These are phyloP conservation scores for Neoboletus brunneissimus DNA, from an alignment of 768 basidiomycete genomes.

Conservation along the genomic window DNA sequence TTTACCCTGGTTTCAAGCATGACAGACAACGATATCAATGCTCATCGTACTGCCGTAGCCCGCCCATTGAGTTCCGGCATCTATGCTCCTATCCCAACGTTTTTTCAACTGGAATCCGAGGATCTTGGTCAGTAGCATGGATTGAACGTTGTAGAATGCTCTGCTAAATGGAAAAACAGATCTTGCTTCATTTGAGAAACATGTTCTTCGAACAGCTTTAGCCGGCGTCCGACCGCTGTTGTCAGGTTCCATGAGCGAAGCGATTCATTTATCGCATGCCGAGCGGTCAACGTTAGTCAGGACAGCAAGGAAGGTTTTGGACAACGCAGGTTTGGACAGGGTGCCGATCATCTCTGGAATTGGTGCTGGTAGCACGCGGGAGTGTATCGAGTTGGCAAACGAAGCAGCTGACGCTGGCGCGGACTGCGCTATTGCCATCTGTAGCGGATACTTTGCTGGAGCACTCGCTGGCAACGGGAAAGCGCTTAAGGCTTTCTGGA, in stretches of 20 bases:
- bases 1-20: conserved; percentile 29
- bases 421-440: conserved; percentile 82
- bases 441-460: conserved; percentile 85
- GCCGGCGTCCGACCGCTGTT: conserved; percentile 72
- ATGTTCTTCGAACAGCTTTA: conserved; percentile 60
- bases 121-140: conserved; percentile 65
- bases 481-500: conserved; percentile 77
- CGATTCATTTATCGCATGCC: conserved; percentile 62
- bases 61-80: conserved; percentile 73
- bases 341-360: conserved; percentile 81
- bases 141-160: neutral
- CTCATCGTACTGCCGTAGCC: conserved; percentile 21
- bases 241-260: conserved; percentile 85
- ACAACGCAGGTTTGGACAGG: conserved; percentile 53
- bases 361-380: conserved; percentile 78
- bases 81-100: conserved; percentile 83
- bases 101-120: conserved; percentile 73
- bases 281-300: conserved; percentile 68
- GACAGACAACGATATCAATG: conserved; percentile 34
- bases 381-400: conserved; percentile 69
- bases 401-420: conserved; percentile 85
- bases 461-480: conserved; percentile 55
- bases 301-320: conserved; percentile 67
- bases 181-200: conserved; percentile 62
- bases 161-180: conserved; percentile 37